Evolutionary conservation across 495 filamentous ascomycete species (phyloP).

Genomic region (Talaromyces wortmannii): DNA sequence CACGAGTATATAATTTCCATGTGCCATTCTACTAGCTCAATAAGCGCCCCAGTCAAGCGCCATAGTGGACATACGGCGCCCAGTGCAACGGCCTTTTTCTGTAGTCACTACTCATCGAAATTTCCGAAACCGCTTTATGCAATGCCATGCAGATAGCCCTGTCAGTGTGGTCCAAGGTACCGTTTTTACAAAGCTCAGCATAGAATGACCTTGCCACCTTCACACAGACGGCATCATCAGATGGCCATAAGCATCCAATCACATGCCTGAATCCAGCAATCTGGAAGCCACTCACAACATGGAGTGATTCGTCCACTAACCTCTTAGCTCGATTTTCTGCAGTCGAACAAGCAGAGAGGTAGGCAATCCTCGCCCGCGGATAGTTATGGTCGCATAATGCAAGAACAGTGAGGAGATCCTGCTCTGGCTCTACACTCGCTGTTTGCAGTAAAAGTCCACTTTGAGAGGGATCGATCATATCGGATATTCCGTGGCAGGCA

Average conservation of each 20-base stretch:
- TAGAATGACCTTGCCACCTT: conserved; percentile 10
- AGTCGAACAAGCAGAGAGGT: conserved; percentile 20
- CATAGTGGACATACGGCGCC: conserved; percentile 6
- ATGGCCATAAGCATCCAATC: conserved; percentile 15
- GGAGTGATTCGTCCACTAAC: conserved; percentile 21
- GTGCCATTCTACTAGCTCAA: no score
- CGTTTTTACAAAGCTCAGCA: not conserved
- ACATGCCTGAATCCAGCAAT: conserved; percentile 24
- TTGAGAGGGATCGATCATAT: conserved; percentile 10
- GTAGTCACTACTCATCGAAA: not conserved
- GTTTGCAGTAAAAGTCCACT: conserved; percentile 14
- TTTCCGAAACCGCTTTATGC: not conserved
- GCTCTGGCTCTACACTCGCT: not conserved
- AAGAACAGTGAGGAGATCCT: conserved; percentile 8
- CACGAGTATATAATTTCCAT: no score
- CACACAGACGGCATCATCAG: conserved; percentile 7
- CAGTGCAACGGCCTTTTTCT: not conserved
- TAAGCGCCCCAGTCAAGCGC: not conserved
- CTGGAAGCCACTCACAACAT: conserved; percentile 24
- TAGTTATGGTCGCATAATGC: conserved; percentile 6
- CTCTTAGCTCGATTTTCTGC: conserved; percentile 7
- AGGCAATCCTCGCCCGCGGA: conserved; percentile 15
- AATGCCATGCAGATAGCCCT: not conserved
- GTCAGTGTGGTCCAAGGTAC: not conserved
- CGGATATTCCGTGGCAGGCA: conserved; percentile 17